Percentiles rank a stretch among this genome's conserved stretches.
Conservation (phyloP, 176 grass and related monocot species). For the Carex pumila region DNA sequence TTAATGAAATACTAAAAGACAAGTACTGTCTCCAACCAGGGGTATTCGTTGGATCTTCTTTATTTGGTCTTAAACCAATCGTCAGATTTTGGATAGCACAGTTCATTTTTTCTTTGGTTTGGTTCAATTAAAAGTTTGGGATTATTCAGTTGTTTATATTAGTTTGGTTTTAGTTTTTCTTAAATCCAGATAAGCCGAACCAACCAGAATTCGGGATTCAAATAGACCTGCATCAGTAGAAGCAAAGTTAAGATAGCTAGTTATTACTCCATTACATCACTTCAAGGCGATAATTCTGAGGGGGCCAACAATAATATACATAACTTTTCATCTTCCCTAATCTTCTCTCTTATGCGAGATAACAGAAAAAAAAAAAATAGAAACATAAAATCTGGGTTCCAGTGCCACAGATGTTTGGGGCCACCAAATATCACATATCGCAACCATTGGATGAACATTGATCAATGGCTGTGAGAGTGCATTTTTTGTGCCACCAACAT, state of each 20-base stretch:
- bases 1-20: background rate
- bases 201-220: no score
- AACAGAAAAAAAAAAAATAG: background rate
- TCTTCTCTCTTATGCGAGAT: background rate
- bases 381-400: background rate
- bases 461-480: background rate
- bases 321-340: background rate
- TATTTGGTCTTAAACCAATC: background rate
- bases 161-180: no score
- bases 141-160: background rate
- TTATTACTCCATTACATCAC: no score
- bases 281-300: no score
- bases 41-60: background rate
- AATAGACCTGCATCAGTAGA: no score
- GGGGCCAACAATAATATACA: background rate
- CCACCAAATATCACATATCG: background rate
- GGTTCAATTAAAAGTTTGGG: no score
- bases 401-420: background rate
- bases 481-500: background rate
- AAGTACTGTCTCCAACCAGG: background rate
- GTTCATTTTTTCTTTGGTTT: background rate
- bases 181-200: no score
- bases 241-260: no score
- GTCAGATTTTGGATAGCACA: background rate
- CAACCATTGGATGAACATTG: background rate